phyloP scores from a whole-genome alignment of 2,329 filamentous ascomycete species.

The Colletotrichum noveboracense region DNA sequence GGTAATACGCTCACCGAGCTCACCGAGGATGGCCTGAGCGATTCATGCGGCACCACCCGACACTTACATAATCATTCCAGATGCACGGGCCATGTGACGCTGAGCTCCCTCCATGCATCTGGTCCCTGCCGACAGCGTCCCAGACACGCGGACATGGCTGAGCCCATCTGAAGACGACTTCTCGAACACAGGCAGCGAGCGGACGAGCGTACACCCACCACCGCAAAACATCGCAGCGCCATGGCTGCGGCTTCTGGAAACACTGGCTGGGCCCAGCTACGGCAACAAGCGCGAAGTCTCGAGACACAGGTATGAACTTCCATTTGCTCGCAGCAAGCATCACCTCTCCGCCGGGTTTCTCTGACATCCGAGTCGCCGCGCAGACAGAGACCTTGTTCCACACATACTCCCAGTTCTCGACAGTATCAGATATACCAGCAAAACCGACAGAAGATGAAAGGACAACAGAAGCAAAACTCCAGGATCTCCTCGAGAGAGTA shows the following conservation, averaged over 20 bases:
- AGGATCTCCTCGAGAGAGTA: slow-evolving; percentile 85
- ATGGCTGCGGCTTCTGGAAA: slow-evolving; percentile 62
- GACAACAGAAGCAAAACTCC: slow-evolving; percentile 78
- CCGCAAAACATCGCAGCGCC: slow-evolving; percentile 16
- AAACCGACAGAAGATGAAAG: slow-evolving; percentile 88
- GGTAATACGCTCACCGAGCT: background rate
- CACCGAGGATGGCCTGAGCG: background rate
- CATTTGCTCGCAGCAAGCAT: background rate
- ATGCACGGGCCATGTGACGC: slow-evolving; percentile 21
- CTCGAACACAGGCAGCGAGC: background rate
- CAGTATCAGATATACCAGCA: slow-evolving; percentile 76
- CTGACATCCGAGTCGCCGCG: slow-evolving; percentile 9
- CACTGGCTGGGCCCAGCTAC: slow-evolving; percentile 88
- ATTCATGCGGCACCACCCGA: background rate
- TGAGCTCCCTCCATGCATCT: slow-evolving; percentile 18
- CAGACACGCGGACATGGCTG: slow-evolving; percentile 11
- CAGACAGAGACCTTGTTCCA: slow-evolving; percentile 87
- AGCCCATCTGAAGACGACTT: slow-evolving; percentile 9
- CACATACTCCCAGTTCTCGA: slow-evolving; percentile 89
- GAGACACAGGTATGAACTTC: slow-evolving; percentile 81
- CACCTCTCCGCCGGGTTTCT: background rate
- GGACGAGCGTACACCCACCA: background rate
- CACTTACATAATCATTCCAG: slow-evolving; percentile 19
- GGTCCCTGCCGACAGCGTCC: slow-evolving; percentile 11
- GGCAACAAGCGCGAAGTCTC: slow-evolving; percentile 86